Conservation (phyloP, 2,329 filamentous ascomycete genomes). For the Pestalotiopsis sp. region DNA sequence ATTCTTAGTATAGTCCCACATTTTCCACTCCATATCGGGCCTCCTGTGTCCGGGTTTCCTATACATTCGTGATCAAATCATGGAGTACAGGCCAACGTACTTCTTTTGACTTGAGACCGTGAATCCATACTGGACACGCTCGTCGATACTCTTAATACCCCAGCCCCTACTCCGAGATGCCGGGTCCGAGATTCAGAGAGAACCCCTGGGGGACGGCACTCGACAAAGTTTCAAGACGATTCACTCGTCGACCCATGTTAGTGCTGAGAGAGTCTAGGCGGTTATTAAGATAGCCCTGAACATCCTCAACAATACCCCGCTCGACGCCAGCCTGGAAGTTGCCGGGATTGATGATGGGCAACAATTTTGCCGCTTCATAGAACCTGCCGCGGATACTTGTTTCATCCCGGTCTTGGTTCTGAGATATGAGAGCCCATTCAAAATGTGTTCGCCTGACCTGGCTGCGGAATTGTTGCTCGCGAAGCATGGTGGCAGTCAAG, state of each 20-base stretch:
- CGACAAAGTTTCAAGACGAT: slow-evolving; percentile 19
- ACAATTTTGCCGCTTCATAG: slow-evolving; percentile 56
- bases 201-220: slow-evolving; percentile 20
- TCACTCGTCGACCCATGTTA: slow-evolving; percentile 35
- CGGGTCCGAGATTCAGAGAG: slow-evolving; percentile 13
- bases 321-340: slow-evolving; percentile 38
- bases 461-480: slow-evolving; percentile 33
- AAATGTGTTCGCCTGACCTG: slow-evolving; percentile 25
- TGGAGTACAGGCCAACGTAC: too few relatives aligned
- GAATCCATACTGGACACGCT: too few relatives aligned
- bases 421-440: slow-evolving; percentile 32
- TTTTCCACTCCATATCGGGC: too few relatives aligned
- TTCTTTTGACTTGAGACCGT: too few relatives aligned
- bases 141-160: too few relatives aligned
- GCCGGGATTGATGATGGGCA: slow-evolving; percentile 48
- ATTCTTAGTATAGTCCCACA: too few relatives aligned
- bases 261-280: slow-evolving; percentile 47
- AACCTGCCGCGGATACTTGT: slow-evolving; percentile 55
- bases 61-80: too few relatives aligned
- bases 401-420: slow-evolving; percentile 36
- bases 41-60: too few relatives aligned
- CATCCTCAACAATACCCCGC: slow-evolving; percentile 43
- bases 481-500: slow-evolving; percentile 24
- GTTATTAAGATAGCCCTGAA: slow-evolving; percentile 54
- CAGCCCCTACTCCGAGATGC: slow-evolving; percentile 4